Evolutionary conservation across 495 filamentous ascomycete species (phyloP).

Genomic region (Aspergillus asperescens): DNA sequence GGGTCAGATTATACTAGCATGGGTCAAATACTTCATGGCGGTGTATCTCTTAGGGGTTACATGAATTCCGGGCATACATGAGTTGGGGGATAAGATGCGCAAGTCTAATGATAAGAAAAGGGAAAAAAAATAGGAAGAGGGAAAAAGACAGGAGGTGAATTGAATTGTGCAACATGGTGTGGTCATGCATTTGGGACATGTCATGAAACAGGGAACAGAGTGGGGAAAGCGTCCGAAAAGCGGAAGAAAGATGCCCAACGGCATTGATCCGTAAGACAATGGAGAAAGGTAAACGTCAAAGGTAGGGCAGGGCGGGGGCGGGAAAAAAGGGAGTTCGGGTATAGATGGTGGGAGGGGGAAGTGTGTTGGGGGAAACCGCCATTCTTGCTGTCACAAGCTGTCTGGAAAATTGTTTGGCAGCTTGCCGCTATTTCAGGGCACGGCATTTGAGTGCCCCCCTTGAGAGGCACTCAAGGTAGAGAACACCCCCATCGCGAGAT

Average conservation of each 20-base stretch:
- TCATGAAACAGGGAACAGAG: constrained; percentile 13
- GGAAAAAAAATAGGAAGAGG: constrained; percentile 16
- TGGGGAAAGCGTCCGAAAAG: constrained; percentile 17
- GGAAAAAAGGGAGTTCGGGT: background rate
- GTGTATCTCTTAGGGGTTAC: constrained; percentile 40
- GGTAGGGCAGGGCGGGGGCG: background rate
- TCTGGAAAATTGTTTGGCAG: background rate
- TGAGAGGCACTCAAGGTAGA: constrained; percentile 6
- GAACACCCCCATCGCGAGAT: constrained; percentile 11
- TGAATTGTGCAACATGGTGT: constrained; percentile 17
- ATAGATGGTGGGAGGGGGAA: constrained; percentile 4
- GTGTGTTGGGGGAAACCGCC: background rate
- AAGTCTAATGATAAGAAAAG: constrained; percentile 46
- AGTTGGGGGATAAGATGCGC: constrained; percentile 22
- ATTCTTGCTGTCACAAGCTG: background rate
- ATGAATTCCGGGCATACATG: constrained; percentile 51
- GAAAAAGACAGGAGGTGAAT: constrained; percentile 16
- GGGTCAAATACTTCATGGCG: constrained; percentile 32
- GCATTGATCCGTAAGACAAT: background rate
- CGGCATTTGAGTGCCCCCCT: constrained; percentile 12
- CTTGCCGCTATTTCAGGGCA: constrained; percentile 14
- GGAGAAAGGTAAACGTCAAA: constrained; percentile 4
- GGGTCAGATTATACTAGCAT: constrained; percentile 29
- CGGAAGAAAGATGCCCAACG: constrained; percentile 7
- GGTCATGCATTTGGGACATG: constrained; percentile 16